Evolutionary conservation across 352 stramenopile genomes (phyloP).

Genomic region (Globisporangium acanthophoron): DNA sequence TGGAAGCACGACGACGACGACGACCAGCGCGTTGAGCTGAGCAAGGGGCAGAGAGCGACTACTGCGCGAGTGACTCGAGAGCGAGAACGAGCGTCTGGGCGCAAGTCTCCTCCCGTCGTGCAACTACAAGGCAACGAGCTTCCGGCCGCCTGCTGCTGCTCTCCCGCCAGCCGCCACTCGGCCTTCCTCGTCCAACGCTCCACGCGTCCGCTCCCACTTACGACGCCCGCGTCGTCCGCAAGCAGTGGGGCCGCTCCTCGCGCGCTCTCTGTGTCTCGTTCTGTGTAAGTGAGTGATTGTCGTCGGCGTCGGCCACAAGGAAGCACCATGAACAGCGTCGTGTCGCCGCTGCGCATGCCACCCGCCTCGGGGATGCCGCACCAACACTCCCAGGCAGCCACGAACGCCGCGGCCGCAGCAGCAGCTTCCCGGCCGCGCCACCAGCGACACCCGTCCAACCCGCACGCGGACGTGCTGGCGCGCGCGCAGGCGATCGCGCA

Average conservation of each 20-base stretch:
- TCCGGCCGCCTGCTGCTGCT: no score
- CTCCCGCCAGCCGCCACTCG: not conserved
- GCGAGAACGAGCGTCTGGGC: no score
- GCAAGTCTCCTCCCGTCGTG: not conserved
- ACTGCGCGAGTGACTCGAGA: no score
- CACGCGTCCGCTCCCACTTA: not conserved
- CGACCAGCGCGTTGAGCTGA: no score
- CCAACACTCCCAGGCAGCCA: not conserved
- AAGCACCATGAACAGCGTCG: slow-evolving; percentile 15
- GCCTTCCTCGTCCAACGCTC: not conserved
- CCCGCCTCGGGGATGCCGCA: slow-evolving; percentile 10
- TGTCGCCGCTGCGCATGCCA: slow-evolving; percentile 15
- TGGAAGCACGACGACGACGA: no score
- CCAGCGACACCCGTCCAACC: slow-evolving; percentile 7
- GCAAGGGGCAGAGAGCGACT: no score
- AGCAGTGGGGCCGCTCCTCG: not conserved
- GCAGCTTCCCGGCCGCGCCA: not conserved
- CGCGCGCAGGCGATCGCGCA: slow-evolving; percentile 22
- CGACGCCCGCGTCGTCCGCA: not conserved
- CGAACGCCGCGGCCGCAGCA: not conserved
- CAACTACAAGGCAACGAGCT: not conserved
- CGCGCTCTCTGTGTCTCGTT: not conserved
- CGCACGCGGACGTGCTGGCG: slow-evolving; percentile 19
- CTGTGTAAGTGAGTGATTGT: not conserved
- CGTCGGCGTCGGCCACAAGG: not conserved